Conservation (phyloP, 1,284 basidiomycete genomes). For the Kalmanozyma brasiliensis region DNA sequence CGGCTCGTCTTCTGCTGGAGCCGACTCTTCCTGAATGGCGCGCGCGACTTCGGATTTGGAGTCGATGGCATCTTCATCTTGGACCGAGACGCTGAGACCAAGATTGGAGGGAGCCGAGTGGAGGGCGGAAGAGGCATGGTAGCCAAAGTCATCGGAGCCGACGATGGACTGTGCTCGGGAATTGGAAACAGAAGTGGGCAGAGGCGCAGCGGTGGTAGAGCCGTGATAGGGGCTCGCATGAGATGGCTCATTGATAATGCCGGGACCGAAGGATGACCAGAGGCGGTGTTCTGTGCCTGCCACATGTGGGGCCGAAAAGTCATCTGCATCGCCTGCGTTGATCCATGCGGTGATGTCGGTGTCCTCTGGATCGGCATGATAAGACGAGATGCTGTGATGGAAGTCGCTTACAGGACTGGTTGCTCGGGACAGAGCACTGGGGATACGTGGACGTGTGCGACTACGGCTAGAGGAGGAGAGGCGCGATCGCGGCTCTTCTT, state of each 20-base stretch:
- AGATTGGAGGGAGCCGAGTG: constrained; percentile 32
- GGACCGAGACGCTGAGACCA: constrained; percentile 28
- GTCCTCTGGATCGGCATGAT: constrained; percentile 43
- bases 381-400: constrained; percentile 44
- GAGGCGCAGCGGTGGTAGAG: constrained; percentile 17
- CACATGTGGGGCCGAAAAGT: constrained; percentile 22
- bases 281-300: constrained; percentile 31
- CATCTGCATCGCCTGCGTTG: constrained; percentile 46
- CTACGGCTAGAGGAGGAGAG: constrained; percentile 46
- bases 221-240: constrained; percentile 33
- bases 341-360: constrained; percentile 54
- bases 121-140: constrained; percentile 22
- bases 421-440: constrained; percentile 34
- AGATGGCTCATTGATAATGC: constrained; percentile 20
- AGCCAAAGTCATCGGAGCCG: constrained; percentile 39
- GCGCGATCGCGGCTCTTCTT: constrained; percentile 41
- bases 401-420: constrained; percentile 47
- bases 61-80: constrained; percentile 20
- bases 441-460: constrained; percentile 35
- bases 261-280: constrained; percentile 46
- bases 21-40: constrained; percentile 16
- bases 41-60: constrained; percentile 13
- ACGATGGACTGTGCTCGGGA: constrained; percentile 33
- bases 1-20: constrained; percentile 59
- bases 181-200: constrained; percentile 25